A percentile compares a stretch with the other conserved stretches of the same genome.
These are phyloP conservation scores for Aspergillus unguis DNA, from an alignment of 2,329 filamentous ascomycete species.

Conservation along the genomic window DNA sequence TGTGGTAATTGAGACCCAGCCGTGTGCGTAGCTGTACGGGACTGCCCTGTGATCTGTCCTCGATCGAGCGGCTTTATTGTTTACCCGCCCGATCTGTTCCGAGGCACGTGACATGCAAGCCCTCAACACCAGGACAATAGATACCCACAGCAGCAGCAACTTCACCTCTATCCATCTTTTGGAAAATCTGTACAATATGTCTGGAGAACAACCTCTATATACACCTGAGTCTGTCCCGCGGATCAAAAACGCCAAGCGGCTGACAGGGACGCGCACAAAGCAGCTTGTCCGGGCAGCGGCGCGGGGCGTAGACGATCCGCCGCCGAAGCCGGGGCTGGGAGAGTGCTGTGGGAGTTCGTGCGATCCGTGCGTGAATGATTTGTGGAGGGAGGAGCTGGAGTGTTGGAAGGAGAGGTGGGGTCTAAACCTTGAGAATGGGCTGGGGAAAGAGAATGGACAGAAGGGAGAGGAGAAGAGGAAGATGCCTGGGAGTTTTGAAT, in stretches of 20 bases:
- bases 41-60: too few species aligned
- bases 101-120: too few species aligned
- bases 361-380: conserved; percentile 35
- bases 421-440: neutral
- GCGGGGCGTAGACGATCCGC: conserved; percentile 30
- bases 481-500: conserved; percentile 23
- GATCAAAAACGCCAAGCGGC: conserved; percentile 30
- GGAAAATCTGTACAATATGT: too few species aligned
- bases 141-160: too few species aligned
- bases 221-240: conserved; percentile 23
- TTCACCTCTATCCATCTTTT: too few species aligned
- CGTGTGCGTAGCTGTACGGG: too few species aligned
- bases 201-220: conserved; percentile 19
- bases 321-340: conserved; percentile 31
- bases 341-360: conserved; percentile 38
- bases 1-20: too few species aligned
- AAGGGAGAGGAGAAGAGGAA: conserved; percentile 12
- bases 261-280: conserved; percentile 31
- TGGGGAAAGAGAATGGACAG: conserved; percentile 11
- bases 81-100: too few species aligned
- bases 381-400: conserved; percentile 34
- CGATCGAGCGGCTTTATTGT: too few species aligned
- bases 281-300: conserved; percentile 32
- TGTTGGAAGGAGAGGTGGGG: conserved; percentile 35
- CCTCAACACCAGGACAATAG: too few species aligned